Conservation (phyloP, 768 basidiomycete genomes). For the Trametes sanguinea region DNA sequence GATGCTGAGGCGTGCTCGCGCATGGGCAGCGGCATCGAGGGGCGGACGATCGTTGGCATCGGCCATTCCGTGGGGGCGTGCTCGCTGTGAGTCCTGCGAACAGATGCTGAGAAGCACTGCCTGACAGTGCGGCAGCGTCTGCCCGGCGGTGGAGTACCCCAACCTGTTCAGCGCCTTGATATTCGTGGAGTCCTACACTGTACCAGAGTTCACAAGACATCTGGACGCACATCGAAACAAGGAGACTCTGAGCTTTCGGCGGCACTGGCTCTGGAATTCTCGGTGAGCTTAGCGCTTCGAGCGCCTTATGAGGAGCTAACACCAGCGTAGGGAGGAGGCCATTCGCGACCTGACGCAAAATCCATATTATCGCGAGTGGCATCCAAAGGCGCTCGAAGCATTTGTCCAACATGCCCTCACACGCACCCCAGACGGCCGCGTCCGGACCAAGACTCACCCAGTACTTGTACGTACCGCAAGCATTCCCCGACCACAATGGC, state of each 20-base stretch:
- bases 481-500: background rate
- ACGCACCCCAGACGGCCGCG: background rate
- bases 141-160: conserved; percentile 64
- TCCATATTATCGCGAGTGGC: background rate
- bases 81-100: conserved; percentile 53
- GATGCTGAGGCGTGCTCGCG: conserved; percentile 44
- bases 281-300: background rate
- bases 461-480: background rate
- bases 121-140: conserved; percentile 41
- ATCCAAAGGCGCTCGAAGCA: background rate
- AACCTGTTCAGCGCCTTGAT: conserved; percentile 69
- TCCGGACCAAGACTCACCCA: background rate
- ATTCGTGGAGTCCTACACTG: conserved; percentile 73
- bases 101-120: background rate
- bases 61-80: conserved; percentile 89
- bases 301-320: background rate
- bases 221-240: background rate
- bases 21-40: conserved; percentile 46
- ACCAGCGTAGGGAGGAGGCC: background rate
- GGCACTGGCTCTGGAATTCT: background rate
- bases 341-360: background rate
- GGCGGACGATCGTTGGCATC: conserved; percentile 61
- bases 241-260: background rate
- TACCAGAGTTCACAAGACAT: background rate
- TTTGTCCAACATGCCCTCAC: background rate